These are phyloP conservation scores for Conoideocrella luteorostrata DNA, from an alignment of 2,329 filamentous ascomycete genomes.

Conservation along the genomic window DNA sequence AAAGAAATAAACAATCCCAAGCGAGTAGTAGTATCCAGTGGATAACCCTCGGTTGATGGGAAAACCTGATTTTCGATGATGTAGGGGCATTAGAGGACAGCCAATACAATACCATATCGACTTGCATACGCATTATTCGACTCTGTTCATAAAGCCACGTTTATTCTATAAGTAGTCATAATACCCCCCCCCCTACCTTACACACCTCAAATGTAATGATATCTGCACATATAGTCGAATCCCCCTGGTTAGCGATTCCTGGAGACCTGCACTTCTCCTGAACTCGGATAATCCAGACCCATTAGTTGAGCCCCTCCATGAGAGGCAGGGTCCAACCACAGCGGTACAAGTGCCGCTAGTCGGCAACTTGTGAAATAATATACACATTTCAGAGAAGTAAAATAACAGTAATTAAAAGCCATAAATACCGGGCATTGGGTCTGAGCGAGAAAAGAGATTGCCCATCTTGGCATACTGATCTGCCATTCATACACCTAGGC, in stretches of 20 bases:
- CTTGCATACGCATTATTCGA: no score
- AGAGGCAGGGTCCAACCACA: neutral
- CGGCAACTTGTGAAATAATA: constrained; percentile 1
- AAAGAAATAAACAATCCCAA: no score
- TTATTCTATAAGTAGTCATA: constrained; percentile 4
- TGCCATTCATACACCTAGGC: constrained; percentile 7
- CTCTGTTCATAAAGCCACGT: no score
- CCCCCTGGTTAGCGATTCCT: neutral
- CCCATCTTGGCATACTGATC: neutral
- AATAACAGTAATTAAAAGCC: neutral
- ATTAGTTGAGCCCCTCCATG: neutral
- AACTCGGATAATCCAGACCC: constrained; percentile 4
- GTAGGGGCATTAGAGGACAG: no score
- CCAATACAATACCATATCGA: no score
- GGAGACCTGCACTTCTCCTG: constrained; percentile 29
- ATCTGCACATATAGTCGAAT: neutral
- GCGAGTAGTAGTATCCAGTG: no score
- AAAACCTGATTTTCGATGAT: no score
- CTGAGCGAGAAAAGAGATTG: neutral
- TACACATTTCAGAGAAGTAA: neutral
- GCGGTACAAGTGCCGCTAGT: neutral
- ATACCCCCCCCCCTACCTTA: no score
- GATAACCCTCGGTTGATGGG: no score
- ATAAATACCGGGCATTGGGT: neutral
- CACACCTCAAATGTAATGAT: constrained; percentile 1